Evolutionary conservation across 441 rosid species (phyloP).

Genomic region (Kokia cookei): DNA sequence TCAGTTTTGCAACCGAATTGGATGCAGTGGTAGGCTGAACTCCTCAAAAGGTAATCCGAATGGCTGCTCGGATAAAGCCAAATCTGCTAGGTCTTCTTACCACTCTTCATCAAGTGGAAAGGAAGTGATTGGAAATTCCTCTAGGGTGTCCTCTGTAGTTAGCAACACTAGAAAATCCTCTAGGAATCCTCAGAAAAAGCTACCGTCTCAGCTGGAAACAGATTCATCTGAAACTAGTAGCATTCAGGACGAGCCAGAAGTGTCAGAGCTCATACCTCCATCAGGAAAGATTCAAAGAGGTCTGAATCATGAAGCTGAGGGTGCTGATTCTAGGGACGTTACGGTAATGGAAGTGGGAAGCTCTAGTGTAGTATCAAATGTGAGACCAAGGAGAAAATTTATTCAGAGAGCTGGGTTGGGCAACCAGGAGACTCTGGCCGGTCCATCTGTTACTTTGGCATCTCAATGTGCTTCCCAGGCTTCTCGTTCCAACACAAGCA

Average conservation of each 20-base stretch:
- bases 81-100: conserved; percentile 44
- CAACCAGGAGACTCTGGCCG: conserved; percentile 27
- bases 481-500: conserved; percentile 28
- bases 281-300: conserved; percentile 44
- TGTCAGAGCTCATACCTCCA: conserved; percentile 26
- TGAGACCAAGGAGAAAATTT: conserved; percentile 41
- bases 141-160: conserved; percentile 35
- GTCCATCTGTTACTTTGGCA: conserved; percentile 32
- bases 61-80: conserved; percentile 49
- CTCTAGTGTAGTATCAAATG: conserved; percentile 40
- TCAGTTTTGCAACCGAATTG: conserved; percentile 55
- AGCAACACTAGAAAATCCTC: conserved; percentile 35
- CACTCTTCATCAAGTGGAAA: conserved; percentile 52
- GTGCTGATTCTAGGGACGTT: conserved; percentile 26
- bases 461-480: conserved; percentile 41
- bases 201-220: conserved; percentile 31
- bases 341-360: conserved; percentile 36
- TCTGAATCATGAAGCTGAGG: conserved; percentile 21
- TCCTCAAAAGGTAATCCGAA: conserved; percentile 42
- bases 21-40: conserved; percentile 60
- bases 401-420: conserved; percentile 40
- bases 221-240: conserved; percentile 72
- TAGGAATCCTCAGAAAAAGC: conserved; percentile 39
- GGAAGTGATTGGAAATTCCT: conserved; percentile 69
- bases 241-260: conserved; percentile 47